A percentile compares a stretch with the other conserved stretches of the same genome.
These are phyloP conservation scores for Kwoniella heveanensis DNA, from an alignment of 768 basidiomycete genomes.

Conservation along the genomic window DNA sequence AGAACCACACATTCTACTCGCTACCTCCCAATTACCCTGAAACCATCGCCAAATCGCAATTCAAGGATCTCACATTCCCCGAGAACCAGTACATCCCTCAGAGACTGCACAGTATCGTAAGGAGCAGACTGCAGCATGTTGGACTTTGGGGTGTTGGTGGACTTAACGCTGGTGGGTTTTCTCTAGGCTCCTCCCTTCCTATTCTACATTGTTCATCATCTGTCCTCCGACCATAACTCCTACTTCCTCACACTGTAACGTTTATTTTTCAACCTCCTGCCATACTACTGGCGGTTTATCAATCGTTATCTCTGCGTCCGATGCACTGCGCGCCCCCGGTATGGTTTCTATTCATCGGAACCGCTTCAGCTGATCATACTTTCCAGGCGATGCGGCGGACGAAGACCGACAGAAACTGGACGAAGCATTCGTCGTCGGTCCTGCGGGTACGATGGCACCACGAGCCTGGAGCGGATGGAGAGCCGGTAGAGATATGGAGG, in stretches of 20 bases:
- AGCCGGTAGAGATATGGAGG: conserved; percentile 35
- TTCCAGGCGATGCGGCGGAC: conserved; percentile 38
- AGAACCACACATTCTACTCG: conserved; percentile 47
- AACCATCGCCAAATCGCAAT: conserved; percentile 27
- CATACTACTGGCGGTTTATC: no score
- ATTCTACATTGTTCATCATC: no score
- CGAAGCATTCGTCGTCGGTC: conserved; percentile 36
- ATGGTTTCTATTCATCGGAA: no score
- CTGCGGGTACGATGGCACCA: conserved; percentile 44
- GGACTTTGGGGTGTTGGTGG: conserved; percentile 50
- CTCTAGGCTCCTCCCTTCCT: neutral
- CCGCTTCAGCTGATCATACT: no score
- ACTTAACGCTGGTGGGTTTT: conserved; percentile 28
- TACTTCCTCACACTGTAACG: no score
- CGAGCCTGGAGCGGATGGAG: conserved; percentile 46
- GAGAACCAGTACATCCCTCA: conserved; percentile 42
- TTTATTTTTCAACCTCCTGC: no score
- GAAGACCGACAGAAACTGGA: conserved; percentile 32
- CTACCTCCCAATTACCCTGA: conserved; percentile 42
- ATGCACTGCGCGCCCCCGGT: no score
- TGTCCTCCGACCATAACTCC: no score
- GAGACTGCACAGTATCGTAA: conserved; percentile 32
- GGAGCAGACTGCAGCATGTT: conserved; percentile 39
- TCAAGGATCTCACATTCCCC: conserved; percentile 19
- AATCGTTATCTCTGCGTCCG: no score